Evolutionary conservation across 179 eudicot genomes (phyloP), one percentile per base, ranked within the genome.

Genomic region (Beta lomatogona): DNA sequence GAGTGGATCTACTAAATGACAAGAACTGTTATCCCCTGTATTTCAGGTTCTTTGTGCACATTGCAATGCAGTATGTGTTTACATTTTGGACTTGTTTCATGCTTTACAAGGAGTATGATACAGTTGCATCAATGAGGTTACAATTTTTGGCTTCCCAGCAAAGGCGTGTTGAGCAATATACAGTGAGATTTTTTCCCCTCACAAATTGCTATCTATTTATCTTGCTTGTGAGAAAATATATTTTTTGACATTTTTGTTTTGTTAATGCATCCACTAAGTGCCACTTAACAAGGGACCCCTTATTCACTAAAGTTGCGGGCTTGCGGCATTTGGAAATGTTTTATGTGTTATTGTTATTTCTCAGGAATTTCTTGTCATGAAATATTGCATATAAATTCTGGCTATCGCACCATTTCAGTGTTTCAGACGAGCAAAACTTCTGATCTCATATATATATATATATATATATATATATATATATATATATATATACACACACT

Each of bases 41-140:
- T 80, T 71, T 57, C 88, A 88, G 90, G 87, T 88, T 88, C 84
- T 88, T 88, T 73, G 86, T 79, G 41, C 90, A 88, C 67, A 88
- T 88, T 77, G 83, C 74, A 71, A 78, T 86, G 83, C 81, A 88
- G 82, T 88, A 88, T 77, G 71, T 88, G 80, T 82, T 88, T 85
- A 88, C 90, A 66, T 86, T 88, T 80, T 88, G 90, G 90, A 84
- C 87, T 59, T 88, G 90, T 84, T 86, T 88, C 83, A 75, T 86
- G 86, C 90, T 88, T 59, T 88, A 81, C 86, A 88, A 84, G 84
- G 90, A 88, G 77, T 88, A 88, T 86, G 90, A 84, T 75, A 80
- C 73, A 52, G 81, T 88, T 70, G 88, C 88, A 53, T 70, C 87
- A 13, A 86, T 88, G 90, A 86, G 88, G 78, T 75, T 86, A 50